A percentile compares a stretch with the other conserved stretches of the same genome.
Evolutionary conservation across 2,329 filamentous ascomycete genomes (phyloP).

Genomic region (Aaosphaeria pasadenensis): DNA sequence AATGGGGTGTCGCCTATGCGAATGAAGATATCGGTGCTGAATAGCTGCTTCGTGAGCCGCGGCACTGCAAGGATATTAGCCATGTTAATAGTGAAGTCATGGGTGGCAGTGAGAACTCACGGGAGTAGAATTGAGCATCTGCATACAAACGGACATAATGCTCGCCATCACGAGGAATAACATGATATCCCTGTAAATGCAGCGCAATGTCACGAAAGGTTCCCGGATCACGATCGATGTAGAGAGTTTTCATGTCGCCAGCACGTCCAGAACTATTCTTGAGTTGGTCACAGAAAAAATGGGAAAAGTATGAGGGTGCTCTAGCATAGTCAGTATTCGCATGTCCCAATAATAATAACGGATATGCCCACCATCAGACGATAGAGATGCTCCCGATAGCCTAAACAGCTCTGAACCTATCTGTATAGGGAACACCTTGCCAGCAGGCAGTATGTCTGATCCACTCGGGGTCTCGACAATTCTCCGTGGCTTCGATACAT

Average conservation of each 20-base stretch:
- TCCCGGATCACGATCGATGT: slow-evolving; percentile 88
- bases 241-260: slow-evolving; percentile 70
- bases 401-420: slow-evolving; percentile 68
- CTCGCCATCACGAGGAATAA: slow-evolving; percentile 73
- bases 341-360: not conserved
- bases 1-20: slow-evolving; percentile 85
- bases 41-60: slow-evolving; percentile 83
- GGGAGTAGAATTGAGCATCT: slow-evolving; percentile 90
- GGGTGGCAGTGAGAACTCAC: slow-evolving; percentile 47
- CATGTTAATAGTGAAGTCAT: not conserved
- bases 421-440: slow-evolving; percentile 70
- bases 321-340: slow-evolving; percentile 49
- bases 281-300: slow-evolving; percentile 86
- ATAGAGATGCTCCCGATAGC: slow-evolving; percentile 66
- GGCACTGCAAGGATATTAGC: slow-evolving; percentile 59
- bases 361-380: slow-evolving; percentile 62
- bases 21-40: slow-evolving; percentile 88
- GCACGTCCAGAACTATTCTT: slow-evolving; percentile 60
- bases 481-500: slow-evolving; percentile 30
- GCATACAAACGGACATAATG: slow-evolving; percentile 93
- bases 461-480: slow-evolving; percentile 23
- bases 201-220: slow-evolving; percentile 88
- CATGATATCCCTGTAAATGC: slow-evolving; percentile 87
- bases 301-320: slow-evolving; percentile 96
- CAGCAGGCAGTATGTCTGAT: slow-evolving; percentile 59